phyloP scores from a whole-genome alignment of 148 eudicot species.

The Amaranthus hypochondriacus region DNA sequence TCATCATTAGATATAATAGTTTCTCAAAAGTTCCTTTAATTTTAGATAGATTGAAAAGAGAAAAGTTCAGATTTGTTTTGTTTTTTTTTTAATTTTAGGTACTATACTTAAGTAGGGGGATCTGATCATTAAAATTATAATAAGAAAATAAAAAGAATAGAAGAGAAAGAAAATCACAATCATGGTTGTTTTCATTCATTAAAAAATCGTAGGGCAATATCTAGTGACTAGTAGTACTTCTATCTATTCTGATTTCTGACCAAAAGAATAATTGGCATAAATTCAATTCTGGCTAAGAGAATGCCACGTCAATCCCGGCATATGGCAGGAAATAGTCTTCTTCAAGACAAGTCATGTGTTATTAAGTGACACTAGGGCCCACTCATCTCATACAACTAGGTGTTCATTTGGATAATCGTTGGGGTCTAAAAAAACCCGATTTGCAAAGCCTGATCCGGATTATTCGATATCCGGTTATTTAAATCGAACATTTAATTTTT shows the following conservation, averaged over 20 bases:
- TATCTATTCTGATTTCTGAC: no score
- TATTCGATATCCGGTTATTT: no score
- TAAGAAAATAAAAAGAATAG: no score
- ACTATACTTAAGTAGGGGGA: not conserved
- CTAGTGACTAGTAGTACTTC: no score
- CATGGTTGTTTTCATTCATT: not conserved
- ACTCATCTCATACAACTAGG: no score
- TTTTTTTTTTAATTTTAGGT: not conserved
- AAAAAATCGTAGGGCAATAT: no score
- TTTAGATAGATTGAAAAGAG: no score
- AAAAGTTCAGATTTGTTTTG: not conserved
- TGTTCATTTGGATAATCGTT: no score
- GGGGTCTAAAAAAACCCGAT: no score
- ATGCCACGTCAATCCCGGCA: conserved; percentile 19
- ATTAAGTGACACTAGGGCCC: not conserved
- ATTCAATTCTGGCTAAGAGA: conserved; percentile 6
- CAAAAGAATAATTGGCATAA: not conserved
- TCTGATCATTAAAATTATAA: not conserved
- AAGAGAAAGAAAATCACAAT: not conserved
- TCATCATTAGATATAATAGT: no score
- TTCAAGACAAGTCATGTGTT: conserved; percentile 25
- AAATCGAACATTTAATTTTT: not conserved
- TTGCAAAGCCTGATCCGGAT: no score
- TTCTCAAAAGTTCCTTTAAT: no score
- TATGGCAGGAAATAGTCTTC: conserved; percentile 11